Evolutionary conservation across 768 basidiomycete species (phyloP).

Genomic region (Hygrophoropsis aurantiaca): DNA sequence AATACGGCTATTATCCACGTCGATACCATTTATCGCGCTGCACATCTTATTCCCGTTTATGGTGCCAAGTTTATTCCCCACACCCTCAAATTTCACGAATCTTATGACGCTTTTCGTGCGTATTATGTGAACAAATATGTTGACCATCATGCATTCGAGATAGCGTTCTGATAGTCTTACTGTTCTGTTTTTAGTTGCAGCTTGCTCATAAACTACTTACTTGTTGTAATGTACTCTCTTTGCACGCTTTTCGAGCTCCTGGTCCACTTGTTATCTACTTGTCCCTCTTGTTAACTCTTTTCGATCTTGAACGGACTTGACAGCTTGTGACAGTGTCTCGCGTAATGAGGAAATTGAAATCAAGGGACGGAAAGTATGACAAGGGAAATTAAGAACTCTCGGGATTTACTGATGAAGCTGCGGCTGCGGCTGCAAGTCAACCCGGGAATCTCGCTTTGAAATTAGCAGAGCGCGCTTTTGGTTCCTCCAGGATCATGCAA

Average conservation of each 20-base stretch:
- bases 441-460: background rate
- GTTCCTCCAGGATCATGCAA: background rate
- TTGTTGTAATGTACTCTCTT: no score
- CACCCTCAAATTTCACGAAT: slow-evolving; percentile 5
- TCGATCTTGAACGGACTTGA: no score
- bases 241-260: no score
- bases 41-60: slow-evolving; percentile 19
- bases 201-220: no score
- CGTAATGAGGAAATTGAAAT: no score
- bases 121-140: slow-evolving; percentile 17
- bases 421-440: background rate
- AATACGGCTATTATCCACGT: slow-evolving; percentile 12
- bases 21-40: slow-evolving; percentile 15
- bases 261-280: no score
- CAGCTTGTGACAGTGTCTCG: no score
- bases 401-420: no score
- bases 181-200: no score
- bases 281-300: no score
- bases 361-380: no score
- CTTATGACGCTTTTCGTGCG: slow-evolving; percentile 4
- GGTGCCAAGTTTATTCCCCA: slow-evolving; percentile 3
- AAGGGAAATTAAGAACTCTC: no score
- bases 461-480: background rate
- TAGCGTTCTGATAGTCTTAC: slow-evolving; percentile 1
- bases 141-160: slow-evolving; percentile 9